phyloP scores from a whole-genome alignment of 108 stramenopile species.

The Conticribra weissflogii region DNA sequence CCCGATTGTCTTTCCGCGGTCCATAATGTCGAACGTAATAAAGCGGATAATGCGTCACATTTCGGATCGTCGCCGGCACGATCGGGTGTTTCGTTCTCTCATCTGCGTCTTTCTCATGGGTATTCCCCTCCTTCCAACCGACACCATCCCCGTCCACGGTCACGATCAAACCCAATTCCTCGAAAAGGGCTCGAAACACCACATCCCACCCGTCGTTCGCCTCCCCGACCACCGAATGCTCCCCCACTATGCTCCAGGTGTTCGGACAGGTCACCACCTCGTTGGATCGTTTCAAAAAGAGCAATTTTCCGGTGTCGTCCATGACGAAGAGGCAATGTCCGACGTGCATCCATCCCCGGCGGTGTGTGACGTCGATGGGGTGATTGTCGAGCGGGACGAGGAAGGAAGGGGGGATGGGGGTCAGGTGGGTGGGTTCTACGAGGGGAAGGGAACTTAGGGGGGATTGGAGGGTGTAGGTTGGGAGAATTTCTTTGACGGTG shows the following conservation, averaged over 20 bases:
- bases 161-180: constrained; percentile 37
- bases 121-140: too few relatives aligned
- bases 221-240: constrained; percentile 36
- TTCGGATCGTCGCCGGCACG: constrained; percentile 20
- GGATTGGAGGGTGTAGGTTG: constrained; percentile 10
- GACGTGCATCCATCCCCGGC: constrained; percentile 35
- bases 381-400: constrained; percentile 12
- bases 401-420: constrained; percentile 44
- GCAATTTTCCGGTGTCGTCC: constrained; percentile 23
- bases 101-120: not conserved
- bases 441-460: not conserved
- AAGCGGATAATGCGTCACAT: constrained; percentile 40
- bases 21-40: constrained; percentile 54
- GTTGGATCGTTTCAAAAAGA: constrained; percentile 43
- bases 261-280: constrained; percentile 47
- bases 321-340: constrained; percentile 38
- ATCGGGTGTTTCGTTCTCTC: not conserved
- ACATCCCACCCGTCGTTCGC: constrained; percentile 11
- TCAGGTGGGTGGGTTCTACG: constrained; percentile 32
- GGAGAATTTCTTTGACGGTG: constrained; percentile 1
- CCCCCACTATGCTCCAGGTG: constrained; percentile 52
- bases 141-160: not conserved
- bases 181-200: constrained; percentile 34
- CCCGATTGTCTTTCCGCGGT: constrained; percentile 38
- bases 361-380: constrained; percentile 42